phyloP scores from a whole-genome alignment of 2,329 filamentous ascomycete genomes.

The Aspergillus amoenus region DNA sequence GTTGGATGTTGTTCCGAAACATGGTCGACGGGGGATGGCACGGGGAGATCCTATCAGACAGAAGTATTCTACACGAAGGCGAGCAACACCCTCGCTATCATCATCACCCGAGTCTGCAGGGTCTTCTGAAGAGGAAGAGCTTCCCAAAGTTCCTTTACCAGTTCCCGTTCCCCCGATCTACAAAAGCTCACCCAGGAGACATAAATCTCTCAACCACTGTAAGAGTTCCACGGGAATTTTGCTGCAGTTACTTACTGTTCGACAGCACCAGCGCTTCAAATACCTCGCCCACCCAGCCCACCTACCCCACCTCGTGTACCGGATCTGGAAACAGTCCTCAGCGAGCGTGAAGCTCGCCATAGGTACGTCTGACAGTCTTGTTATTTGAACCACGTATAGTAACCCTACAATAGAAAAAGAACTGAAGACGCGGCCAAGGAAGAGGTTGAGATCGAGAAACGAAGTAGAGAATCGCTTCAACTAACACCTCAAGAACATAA shows the following conservation, averaged over 20 bases:
- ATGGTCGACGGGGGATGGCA: constrained; percentile 22
- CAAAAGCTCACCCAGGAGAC: constrained; percentile 3
- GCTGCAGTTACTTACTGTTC: neutral
- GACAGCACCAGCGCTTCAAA: neutral
- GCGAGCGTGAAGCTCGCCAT: constrained; percentile 58
- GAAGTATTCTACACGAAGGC: constrained; percentile 21
- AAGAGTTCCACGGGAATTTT: constrained; percentile 30
- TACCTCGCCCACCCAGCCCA: constrained; percentile 3
- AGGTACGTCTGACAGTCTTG: constrained; percentile 40
- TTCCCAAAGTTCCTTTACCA: constrained; percentile 38
- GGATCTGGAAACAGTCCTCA: constrained; percentile 40
- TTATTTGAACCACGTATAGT: neutral
- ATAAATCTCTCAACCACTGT: neutral
- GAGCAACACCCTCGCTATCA: constrained; percentile 30
- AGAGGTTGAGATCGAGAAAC: constrained; percentile 59
- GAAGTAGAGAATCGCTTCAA: constrained; percentile 34
- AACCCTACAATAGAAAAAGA: constrained; percentile 15
- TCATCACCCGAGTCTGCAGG: constrained; percentile 2
- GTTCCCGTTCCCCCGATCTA: neutral
- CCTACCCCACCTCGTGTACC: constrained; percentile 28
- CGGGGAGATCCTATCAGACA: constrained; percentile 31
- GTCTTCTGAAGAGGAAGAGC: constrained; percentile 27
- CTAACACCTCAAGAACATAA: constrained; percentile 18
- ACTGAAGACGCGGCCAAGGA: constrained; percentile 59
- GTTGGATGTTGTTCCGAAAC: constrained; percentile 29